Evolutionary conservation across 176 grass and related monocot genomes (phyloP).

Genomic region (Ensete glaucum): DNA sequence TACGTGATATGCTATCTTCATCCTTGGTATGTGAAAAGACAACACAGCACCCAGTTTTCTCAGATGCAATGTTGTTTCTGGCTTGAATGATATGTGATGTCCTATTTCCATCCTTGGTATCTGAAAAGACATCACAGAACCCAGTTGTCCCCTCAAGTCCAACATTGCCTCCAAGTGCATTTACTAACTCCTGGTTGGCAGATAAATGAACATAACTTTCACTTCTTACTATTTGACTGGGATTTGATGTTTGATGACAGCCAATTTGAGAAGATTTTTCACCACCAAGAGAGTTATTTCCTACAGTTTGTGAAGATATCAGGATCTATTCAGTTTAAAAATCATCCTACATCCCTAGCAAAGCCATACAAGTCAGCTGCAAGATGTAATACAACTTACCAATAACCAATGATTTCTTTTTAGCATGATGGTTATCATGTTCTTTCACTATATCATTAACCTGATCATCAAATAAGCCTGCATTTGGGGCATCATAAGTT

Average conservation of each 20-base stretch:
- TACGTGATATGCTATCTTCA: constrained; percentile 10
- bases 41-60: not conserved
- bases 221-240: not conserved
- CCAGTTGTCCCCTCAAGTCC: not conserved
- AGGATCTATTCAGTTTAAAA: not conserved
- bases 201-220: not conserved
- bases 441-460: not conserved
- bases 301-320: not conserved
- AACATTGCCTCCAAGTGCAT: not conserved
- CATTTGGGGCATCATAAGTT: not conserved
- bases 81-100: constrained; percentile 8
- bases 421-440: not conserved
- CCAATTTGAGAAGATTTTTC: not conserved
- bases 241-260: not conserved
- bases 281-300: not conserved
- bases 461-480: not conserved
- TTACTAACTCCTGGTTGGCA: not conserved
- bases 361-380: not conserved
- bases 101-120: not conserved
- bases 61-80: not conserved
- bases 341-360: not conserved
- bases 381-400: not conserved
- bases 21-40: constrained; percentile 1
- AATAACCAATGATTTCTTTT: not conserved
- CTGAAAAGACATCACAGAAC: not conserved